Evolutionary conservation across 2,329 filamentous ascomycete species (phyloP).

Genomic region (Thielaviopsis ethacetica): DNA sequence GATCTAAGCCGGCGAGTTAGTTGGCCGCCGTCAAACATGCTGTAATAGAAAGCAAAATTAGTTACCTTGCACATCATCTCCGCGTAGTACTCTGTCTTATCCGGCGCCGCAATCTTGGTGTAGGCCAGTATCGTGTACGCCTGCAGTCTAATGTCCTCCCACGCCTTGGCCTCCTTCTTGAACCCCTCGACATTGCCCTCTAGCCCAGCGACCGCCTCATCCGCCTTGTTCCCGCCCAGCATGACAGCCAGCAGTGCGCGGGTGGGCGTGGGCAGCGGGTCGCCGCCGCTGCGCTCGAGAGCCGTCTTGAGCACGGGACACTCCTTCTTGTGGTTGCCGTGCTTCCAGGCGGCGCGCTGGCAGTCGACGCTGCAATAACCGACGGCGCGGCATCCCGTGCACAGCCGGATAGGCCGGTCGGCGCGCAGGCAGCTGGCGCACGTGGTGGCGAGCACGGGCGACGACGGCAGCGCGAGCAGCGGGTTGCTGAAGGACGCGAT

Average conservation of each 20-base stretch:
- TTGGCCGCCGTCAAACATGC: background rate
- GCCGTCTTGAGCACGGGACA: slow-evolving; percentile 31
- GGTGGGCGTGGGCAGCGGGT: slow-evolving; percentile 35
- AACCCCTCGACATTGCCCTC: slow-evolving; percentile 30
- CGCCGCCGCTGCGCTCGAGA: slow-evolving; percentile 18
- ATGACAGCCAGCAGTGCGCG: slow-evolving; percentile 37
- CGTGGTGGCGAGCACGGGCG: slow-evolving; percentile 23
- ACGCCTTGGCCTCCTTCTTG: slow-evolving; percentile 20
- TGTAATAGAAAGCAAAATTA: too few relatives aligned
- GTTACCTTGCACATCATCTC: slow-evolving; percentile 37
- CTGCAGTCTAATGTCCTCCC: slow-evolving; percentile 33
- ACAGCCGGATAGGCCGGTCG: slow-evolving; percentile 21
- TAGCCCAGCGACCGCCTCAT: slow-evolving; percentile 22
- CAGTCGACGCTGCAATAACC: slow-evolving; percentile 39
- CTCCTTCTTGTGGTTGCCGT: slow-evolving; percentile 32
- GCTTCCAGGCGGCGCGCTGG: slow-evolving; percentile 37
- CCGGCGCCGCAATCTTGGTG: slow-evolving; percentile 21
- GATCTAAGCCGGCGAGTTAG: slow-evolving; percentile 24
- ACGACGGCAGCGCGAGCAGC: slow-evolving; percentile 31
- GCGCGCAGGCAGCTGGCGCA: slow-evolving; percentile 34
- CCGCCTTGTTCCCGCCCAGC: slow-evolving; percentile 21
- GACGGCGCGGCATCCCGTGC: slow-evolving; percentile 35
- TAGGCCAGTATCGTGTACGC: slow-evolving; percentile 31
- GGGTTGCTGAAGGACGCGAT: slow-evolving; percentile 29
- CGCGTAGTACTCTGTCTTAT: slow-evolving; percentile 24